Base-by-base conservation (phyloP, 192 early-diverging fungal species). In the Backusella sp. region DNA sequence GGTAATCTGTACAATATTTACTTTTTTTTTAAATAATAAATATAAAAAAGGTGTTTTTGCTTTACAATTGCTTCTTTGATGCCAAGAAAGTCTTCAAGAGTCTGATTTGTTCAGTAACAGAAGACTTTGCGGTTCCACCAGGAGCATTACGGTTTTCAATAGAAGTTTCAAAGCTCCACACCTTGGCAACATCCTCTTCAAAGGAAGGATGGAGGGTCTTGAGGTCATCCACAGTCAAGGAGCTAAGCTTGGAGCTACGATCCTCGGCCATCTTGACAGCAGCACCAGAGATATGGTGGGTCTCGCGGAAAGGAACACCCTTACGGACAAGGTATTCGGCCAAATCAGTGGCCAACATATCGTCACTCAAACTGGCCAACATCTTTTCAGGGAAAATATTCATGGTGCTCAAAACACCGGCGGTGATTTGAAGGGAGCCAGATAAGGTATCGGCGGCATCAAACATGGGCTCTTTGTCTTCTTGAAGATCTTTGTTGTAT, bases 391-490 rank as follows among this genome's bases (percentile, higher is more conserved):
- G 83, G 73, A 96, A 88, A 72, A 98, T 92, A 77, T 84, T 93
- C 72, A 99, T 86, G 1, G 98, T 98, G n/a, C 94, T 89, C 46
- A 99, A 78, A 0, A 97, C 96, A 21, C 96, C 97, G 0, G 96
- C 87, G 21, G 94, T 89, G 74, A 99, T 99, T 84, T 97, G 96
- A 42, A 99, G 82, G 8, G 94, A 96, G 0, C 95, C 96, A 41
- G 90, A 86, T 30, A 98, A 79, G 3, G 94, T 98, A 82, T 98
- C 96, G 14, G 91, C 90, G 1, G 96, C 92, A 77, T 98, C 96
- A 86, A 99, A 99, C 85, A 99, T 89, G 36, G 98, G 96, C 82
- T 99, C 98, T 86, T 99, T 99, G 84, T 98, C 98, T 84, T 98
- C 98, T 84, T 99, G 98, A 73, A 99, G 89, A 79, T 98, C 98